Base-by-base conservation (phyloP, 768 basidiomycete genomes). In the Lyophyllum decastes region DNA sequence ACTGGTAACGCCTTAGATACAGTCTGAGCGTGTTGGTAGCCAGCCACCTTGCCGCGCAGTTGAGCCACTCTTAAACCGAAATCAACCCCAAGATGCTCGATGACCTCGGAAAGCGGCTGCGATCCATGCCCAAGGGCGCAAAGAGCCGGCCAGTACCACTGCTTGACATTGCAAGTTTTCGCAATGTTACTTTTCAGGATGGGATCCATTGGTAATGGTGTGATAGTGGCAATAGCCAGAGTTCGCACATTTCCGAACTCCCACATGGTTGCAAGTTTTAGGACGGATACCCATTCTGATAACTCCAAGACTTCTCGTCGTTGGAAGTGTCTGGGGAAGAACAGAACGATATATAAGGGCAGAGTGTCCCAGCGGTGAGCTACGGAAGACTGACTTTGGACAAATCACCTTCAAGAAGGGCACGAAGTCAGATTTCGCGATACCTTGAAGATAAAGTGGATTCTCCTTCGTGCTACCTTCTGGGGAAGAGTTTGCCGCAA, bases 71-170 rank as follows among this genome's bases (percentile, higher is more conserved):
- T 30, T 10, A 10, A 10, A 30, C 30, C 30, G 30, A 30, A 30
- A 10, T 30, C 52, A 12, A 60, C 8, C 2, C 75, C 74, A 12
- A 76, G 41, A 14, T 33, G 54, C 0, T 43, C 52, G 5, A 54
- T 60, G 19, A 75, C 73, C 12, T 57, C 48, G 4, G 66, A 38
- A 27, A 44, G 52, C 25, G 73, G 57, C 16, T 68, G 2, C 59
- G 49, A 9, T 69, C n/a, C 64, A 17, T 59, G 52, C 1, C 64
- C 61, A 17, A 74, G 55, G 5, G 55, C 30, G 12, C 52, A 52
- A 38, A 71, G 46, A n/a, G 67, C 69, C 2, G 65, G 59, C 12
- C 70, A 49, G 2, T 71, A 57, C 71, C 74, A 76, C n/a, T 62
- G 47, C 1, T 60, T 48, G 27, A 78, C 67, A 14, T 67, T 54